A percentile compares a stretch with the other conserved stretches of the same genome.
Conservation (phyloP, 805 yeast species). For the Spathaspora girioi region DNA sequence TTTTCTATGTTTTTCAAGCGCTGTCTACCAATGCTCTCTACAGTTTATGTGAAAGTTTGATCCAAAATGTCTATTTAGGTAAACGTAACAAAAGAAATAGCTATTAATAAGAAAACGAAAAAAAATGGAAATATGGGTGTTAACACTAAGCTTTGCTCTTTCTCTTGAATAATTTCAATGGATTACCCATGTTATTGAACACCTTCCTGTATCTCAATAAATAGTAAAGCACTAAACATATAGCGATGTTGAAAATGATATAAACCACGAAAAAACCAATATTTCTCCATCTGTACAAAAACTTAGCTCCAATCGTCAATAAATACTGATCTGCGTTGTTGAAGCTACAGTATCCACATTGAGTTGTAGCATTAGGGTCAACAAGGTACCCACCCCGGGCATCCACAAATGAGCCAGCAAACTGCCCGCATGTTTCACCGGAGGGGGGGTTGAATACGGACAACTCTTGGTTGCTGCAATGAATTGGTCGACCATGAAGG, state of each 20-base stretch:
- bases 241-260: slow-evolving; percentile 43
- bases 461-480: slow-evolving; percentile 25
- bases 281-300: slow-evolving; percentile 58
- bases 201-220: slow-evolving; percentile 8
- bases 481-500: slow-evolving; percentile 48
- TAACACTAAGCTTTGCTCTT: background rate
- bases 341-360: slow-evolving; percentile 50
- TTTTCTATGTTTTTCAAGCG: background rate
- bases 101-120: background rate
- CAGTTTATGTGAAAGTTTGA: too few relatives aligned
- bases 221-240: slow-evolving; percentile 8
- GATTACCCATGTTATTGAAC: background rate
- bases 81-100: background rate
- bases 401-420: slow-evolving; percentile 40
- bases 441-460: slow-evolving; percentile 36
- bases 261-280: slow-evolving; percentile 60
- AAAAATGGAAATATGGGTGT: background rate
- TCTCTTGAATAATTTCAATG: slow-evolving; percentile 1
- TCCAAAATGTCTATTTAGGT: background rate
- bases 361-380: slow-evolving; percentile 45
- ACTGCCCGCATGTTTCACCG: slow-evolving; percentile 65
- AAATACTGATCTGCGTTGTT: slow-evolving; percentile 47
- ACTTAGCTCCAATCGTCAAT: slow-evolving; percentile 39
- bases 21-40: too few relatives aligned
- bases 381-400: slow-evolving; percentile 52